Evolutionary conservation across 257 asterid species (phyloP).

Genomic region (Ehretia macrophylla): DNA sequence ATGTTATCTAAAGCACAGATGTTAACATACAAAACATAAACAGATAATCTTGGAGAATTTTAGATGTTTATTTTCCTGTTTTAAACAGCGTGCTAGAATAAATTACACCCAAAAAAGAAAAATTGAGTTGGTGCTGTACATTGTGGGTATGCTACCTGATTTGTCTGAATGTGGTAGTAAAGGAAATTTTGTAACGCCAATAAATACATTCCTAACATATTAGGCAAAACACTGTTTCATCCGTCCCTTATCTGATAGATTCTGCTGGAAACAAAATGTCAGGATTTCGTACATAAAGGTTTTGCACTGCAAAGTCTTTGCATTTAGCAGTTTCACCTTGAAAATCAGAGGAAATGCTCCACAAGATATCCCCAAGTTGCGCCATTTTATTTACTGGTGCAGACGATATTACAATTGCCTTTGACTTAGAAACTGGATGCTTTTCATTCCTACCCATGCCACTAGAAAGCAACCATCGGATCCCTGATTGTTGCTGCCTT

Average conservation of each 20-base stretch:
- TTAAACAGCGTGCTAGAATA: neutral
- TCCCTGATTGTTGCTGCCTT: constrained; percentile 59
- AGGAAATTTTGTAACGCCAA: neutral
- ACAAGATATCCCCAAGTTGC: constrained; percentile 24
- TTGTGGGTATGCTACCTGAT: neutral
- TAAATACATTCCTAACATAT: too few relatives aligned
- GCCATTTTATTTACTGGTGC: neutral
- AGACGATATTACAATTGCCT: constrained; percentile 34
- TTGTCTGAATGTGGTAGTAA: too few relatives aligned
- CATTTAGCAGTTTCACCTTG: constrained; percentile 8
- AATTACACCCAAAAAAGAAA: neutral
- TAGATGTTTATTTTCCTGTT: neutral
- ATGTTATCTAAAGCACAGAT: too few relatives aligned
- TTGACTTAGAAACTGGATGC: constrained; percentile 32
- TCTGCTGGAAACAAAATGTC: constrained; percentile 54
- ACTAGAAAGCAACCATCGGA: constrained; percentile 72
- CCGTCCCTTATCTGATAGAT: too few relatives aligned
- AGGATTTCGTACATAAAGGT: constrained; percentile 68
- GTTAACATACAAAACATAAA: neutral
- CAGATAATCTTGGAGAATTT: neutral
- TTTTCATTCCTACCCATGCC: constrained; percentile 48
- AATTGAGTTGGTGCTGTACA: too few relatives aligned
- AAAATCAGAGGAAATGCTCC: neutral
- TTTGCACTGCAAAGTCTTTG: constrained; percentile 42
- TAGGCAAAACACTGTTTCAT: neutral